Base-by-base conservation (phyloP, 768 basidiomycete species). In the Mrakia gelida region DNA sequence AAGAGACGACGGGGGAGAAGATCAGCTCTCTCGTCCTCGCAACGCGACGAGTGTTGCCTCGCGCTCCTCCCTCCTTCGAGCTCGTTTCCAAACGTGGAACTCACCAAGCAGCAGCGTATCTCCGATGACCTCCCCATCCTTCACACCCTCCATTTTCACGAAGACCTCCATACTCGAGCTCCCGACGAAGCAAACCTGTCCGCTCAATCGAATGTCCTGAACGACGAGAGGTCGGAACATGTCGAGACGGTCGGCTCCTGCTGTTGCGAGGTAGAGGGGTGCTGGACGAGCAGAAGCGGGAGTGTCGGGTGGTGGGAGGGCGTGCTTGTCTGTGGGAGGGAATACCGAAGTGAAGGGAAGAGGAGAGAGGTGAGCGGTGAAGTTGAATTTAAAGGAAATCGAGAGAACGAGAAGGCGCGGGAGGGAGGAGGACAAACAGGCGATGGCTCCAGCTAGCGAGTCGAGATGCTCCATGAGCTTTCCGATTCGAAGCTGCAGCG, bases 101-200 rank as follows among this genome's bases (percentile, higher is more conserved):
- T 68, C 82, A 89, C 92, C 92, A 59, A 93, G 85, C 80, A 92
- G 85, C 45, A 92, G 88, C 11, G 91, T 90, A 80, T 90, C 87
- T 26, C 89, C 88, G 7, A 85, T 84, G 8, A 75, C 75, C 21
- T 67, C 32, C 18, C 45, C 85, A 26, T 85, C 82, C 28, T 86
- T 86, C 41, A 90, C 84, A 3, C 87, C 89, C 82, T 93, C 92
- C 91, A 94, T 91, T 83, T 91, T 91, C 62, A 95, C 90, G 6
- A 89, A 91, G n/a, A 94, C 89, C 82, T 94, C 92, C 89, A 94
- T 92, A 3, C 82, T 94, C 92, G 67, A 70, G 6, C 82, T 86
- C 0, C 92, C 93, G 0, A 90, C 90, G 80, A 90, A 91, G 49
- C 93, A 90, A 28, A 94, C 92, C 81, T 93, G 92, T 0, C 92